Evolutionary conservation across 345 rosid genomes (phyloP).

Genomic region (Acer negundo): DNA sequence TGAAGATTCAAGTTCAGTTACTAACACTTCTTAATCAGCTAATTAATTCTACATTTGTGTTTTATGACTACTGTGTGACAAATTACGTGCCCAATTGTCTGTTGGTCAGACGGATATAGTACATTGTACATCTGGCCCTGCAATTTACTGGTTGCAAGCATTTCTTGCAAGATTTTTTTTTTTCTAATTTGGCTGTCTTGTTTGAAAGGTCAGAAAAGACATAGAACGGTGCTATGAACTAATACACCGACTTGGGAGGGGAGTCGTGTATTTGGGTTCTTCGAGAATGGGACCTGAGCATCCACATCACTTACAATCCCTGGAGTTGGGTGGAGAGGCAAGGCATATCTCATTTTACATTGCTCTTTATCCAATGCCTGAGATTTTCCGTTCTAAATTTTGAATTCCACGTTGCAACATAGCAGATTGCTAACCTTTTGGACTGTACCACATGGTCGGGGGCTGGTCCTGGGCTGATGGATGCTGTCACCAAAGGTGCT

Average conservation of each 20-base stretch:
- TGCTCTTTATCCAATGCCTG: background rate
- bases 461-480: conserved; percentile 97
- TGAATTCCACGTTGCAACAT: background rate
- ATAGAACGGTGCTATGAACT: conserved; percentile 71
- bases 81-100: background rate
- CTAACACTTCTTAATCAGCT: too few species aligned
- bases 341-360: conserved; percentile 30
- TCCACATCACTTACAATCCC: conserved; percentile 61
- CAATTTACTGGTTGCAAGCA: background rate
- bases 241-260: conserved; percentile 68
- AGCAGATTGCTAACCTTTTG: conserved; percentile 76
- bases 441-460: conserved; percentile 95
- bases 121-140: background rate
- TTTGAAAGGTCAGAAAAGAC: conserved; percentile 81
- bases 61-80: background rate
- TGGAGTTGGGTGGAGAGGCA: conserved; percentile 72
- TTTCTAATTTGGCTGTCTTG: conserved; percentile 20
- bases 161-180: background rate
- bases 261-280: conserved; percentile 85
- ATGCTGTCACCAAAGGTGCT: conserved; percentile 87
- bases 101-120: background rate
- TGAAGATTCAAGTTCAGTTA: background rate
- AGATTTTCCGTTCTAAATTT: background rate
- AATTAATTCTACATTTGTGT: too few species aligned
- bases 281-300: conserved; percentile 75